These are phyloP conservation scores for Chlorella sp. DNA, from an alignment of 139 green algal genomes.

Conservation along the genomic window DNA sequence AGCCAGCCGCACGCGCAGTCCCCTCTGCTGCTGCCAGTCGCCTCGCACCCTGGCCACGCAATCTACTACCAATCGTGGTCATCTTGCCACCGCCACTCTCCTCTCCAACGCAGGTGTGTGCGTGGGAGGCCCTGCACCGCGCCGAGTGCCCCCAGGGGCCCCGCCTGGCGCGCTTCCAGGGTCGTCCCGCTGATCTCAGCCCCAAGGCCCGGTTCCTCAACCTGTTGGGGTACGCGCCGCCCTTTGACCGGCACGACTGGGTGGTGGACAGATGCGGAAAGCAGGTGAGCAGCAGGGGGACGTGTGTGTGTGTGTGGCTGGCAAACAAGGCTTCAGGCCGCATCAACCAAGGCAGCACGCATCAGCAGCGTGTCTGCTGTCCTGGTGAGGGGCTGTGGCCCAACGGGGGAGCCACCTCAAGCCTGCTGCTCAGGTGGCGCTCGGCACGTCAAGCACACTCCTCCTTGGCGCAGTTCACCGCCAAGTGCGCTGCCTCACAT, in stretches of 20 bases:
- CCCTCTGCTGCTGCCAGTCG: too few species aligned
- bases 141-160: conserved; percentile 44
- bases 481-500: too few species aligned
- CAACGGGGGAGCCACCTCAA: not conserved
- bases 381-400: not conserved
- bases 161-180: conserved; percentile 69
- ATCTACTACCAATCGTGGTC: too few species aligned
- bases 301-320: too few species aligned
- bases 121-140: conserved; percentile 68
- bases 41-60: too few species aligned
- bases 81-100: not conserved
- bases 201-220: conserved; percentile 91
- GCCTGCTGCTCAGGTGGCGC: not conserved
- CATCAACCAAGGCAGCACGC: too few species aligned
- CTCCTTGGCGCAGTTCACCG: not conserved
- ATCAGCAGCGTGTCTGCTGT: too few species aligned
- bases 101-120: conserved; percentile 38
- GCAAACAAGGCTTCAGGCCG: too few species aligned
- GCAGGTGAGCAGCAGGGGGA: conserved; percentile 56
- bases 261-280: conserved; percentile 80
- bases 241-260: conserved; percentile 96
- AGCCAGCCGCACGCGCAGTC: too few species aligned
- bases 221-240: conserved; percentile 75
- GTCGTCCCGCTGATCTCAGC: conserved; percentile 74
- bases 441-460: not conserved